phyloP scores from a whole-genome alignment of 768 basidiomycete genomes.

The Hebeloma cylindrosporum region DNA sequence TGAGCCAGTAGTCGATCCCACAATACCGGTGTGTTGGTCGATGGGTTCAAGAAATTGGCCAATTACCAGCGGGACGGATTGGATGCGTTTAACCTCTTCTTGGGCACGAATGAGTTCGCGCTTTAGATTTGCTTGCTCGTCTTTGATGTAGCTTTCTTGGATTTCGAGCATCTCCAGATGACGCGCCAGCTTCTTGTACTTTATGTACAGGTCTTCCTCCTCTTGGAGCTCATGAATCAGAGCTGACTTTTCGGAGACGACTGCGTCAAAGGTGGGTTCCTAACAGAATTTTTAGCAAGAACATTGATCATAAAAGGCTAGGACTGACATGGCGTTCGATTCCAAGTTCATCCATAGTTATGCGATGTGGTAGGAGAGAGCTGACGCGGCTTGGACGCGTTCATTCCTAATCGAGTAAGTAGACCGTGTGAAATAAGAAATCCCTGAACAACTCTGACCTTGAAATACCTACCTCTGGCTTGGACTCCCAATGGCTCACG shows the following conservation, averaged over 20 bases:
- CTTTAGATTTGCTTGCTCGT: constrained; percentile 97
- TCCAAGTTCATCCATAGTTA: constrained; percentile 84
- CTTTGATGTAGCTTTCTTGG: constrained; percentile 96
- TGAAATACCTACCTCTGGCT: constrained; percentile 2
- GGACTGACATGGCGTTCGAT: constrained; percentile 79
- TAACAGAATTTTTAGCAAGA: constrained; percentile 29
- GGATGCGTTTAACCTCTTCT: constrained; percentile 99
- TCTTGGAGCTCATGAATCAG: constrained; percentile 84
- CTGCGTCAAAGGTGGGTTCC: constrained; percentile 90
- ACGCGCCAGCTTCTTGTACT: constrained; percentile 94
- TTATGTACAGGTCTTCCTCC: constrained; percentile 95
- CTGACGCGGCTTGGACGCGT: constrained; percentile 52
- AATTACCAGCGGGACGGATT: constrained; percentile 97
- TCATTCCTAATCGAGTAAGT: constrained; percentile 32
- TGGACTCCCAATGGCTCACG: constrained; percentile 68
- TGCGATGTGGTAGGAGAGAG: constrained; percentile 29
- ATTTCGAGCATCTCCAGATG: constrained; percentile 95
- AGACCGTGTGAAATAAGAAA: constrained; percentile 38
- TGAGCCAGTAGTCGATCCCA: constrained; percentile 95
- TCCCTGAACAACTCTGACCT: constrained; percentile 3
- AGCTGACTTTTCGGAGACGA: constrained; percentile 85
- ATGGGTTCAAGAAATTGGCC: constrained; percentile 99
- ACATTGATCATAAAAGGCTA: background rate
- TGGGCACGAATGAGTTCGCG: constrained; percentile 97
- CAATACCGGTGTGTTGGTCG: constrained; percentile 95